These are phyloP conservation scores for Wickerhamia fluorescens DNA, from an alignment of 805 yeast species.

Conservation along the genomic window DNA sequence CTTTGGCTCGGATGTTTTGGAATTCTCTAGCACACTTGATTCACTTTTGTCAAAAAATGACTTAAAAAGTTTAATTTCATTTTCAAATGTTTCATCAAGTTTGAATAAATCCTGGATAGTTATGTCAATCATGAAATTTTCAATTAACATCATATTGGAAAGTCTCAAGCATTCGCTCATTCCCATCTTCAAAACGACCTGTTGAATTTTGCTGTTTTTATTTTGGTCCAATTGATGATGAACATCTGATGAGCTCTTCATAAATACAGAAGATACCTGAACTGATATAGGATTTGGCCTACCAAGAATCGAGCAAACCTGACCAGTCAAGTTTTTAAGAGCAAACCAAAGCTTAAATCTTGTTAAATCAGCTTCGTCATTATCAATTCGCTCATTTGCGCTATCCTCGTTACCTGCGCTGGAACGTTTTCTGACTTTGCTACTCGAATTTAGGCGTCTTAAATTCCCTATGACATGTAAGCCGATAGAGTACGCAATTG, in stretches of 20 bases:
- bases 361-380: conserved; percentile 26
- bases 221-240: conserved; percentile 6
- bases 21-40: conserved; percentile 5
- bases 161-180: conserved; percentile 42
- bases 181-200: conserved; percentile 37
- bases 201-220: conserved; percentile 15
- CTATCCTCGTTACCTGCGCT: no score
- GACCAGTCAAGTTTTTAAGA: conserved; percentile 40
- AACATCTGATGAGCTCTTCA: conserved; percentile 12
- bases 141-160: conserved; percentile 45
- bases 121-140: conserved; percentile 42
- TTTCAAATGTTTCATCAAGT: conserved; percentile 35
- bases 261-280: conserved; percentile 25
- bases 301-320: conserved; percentile 44
- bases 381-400: conserved; percentile 18
- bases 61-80: conserved; percentile 33
- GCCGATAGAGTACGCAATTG: conserved; percentile 46
- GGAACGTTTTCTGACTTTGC: conserved; percentile 1
- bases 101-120: conserved; percentile 32
- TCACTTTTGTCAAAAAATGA: conserved; percentile 15
- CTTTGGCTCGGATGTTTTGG: neutral
- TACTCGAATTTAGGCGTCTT: conserved; percentile 6
- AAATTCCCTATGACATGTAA: conserved; percentile 38
- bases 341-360: conserved; percentile 46
- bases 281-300: conserved; percentile 49